Conservation (phyloP, 495 filamentous ascomycete genomes). For the Niebla homalea region DNA sequence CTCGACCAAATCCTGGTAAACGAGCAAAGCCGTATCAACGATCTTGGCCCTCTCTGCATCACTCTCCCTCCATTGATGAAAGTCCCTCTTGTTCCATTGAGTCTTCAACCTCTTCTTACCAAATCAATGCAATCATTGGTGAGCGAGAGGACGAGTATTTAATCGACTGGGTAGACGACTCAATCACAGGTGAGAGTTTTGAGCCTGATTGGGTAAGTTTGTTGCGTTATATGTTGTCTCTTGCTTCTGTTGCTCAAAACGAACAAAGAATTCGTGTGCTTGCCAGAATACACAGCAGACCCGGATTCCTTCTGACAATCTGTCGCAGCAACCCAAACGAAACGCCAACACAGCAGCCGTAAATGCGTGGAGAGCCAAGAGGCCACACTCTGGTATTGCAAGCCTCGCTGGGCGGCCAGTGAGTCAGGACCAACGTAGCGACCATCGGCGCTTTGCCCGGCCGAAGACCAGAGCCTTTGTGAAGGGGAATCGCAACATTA, state of each 20-base stretch:
- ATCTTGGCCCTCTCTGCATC: constrained; percentile 4
- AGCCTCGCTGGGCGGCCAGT: too few relatives aligned
- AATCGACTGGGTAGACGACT: constrained; percentile 29
- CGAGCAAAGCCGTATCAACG: constrained; percentile 6
- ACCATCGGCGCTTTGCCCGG: too few relatives aligned
- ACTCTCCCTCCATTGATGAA: neutral
- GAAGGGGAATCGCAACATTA: too few relatives aligned
- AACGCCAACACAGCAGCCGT: constrained; percentile 26
- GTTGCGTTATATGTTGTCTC: neutral
- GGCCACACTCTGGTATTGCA: neutral
- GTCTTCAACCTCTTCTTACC: constrained; percentile 5
- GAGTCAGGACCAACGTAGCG: too few relatives aligned
- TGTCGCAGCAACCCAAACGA: constrained; percentile 28
- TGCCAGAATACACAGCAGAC: too few relatives aligned
- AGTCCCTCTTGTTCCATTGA: neutral
- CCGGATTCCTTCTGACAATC: neutral
- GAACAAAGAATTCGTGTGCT: neutral
- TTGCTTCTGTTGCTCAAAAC: neutral
- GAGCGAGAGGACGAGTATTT: constrained; percentile 28
- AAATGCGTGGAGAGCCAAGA: constrained; percentile 23
- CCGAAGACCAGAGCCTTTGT: too few relatives aligned
- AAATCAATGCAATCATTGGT: constrained; percentile 28
- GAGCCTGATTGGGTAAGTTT: constrained; percentile 30
- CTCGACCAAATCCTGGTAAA: constrained; percentile 5
- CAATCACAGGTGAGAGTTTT: constrained; percentile 18